phyloP scores from a whole-genome alignment of 306 rosid genomes.

The Pterocarpus macrocarpus region DNA sequence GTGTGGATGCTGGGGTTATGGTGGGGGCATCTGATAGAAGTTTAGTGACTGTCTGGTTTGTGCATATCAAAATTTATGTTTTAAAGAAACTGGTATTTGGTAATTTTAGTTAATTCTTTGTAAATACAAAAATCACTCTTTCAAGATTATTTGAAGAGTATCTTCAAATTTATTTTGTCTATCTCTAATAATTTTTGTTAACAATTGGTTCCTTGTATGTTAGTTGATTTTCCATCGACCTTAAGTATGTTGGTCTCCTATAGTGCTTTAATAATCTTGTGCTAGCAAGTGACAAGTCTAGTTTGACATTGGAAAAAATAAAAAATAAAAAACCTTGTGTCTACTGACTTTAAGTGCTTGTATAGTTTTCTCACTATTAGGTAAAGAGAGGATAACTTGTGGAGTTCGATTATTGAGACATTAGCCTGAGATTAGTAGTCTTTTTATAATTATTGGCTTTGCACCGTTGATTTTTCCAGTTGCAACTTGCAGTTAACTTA shows the following conservation, averaged over 20 bases:
- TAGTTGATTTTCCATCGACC: conserved; percentile 5
- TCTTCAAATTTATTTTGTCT: background rate
- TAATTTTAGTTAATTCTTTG: too few relatives aligned
- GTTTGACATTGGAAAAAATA: background rate
- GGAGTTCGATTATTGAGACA: too few relatives aligned
- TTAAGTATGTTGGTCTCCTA: background rate
- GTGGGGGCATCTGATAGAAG: conserved; percentile 12
- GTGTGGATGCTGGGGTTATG: background rate
- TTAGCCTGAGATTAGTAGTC: too few relatives aligned
- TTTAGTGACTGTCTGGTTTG: conserved; percentile 5
- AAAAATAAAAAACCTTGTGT: too few relatives aligned
- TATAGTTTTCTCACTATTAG: background rate
- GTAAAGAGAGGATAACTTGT: too few relatives aligned
- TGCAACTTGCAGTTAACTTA: too few relatives aligned
- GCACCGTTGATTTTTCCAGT: too few relatives aligned
- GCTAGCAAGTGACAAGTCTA: background rate
- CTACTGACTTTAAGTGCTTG: background rate
- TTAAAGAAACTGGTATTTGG: background rate
- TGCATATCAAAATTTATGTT: conserved; percentile 8
- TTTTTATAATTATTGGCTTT: too few relatives aligned
- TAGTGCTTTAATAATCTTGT: background rate
- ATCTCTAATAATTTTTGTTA: background rate
- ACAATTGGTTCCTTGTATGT: conserved; percentile 26
- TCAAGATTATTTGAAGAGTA: background rate
- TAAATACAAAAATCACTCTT: too few relatives aligned